Base-by-base conservation (phyloP, 1,284 basidiomycete genomes). In the Boletellus deceptivus region DNA sequence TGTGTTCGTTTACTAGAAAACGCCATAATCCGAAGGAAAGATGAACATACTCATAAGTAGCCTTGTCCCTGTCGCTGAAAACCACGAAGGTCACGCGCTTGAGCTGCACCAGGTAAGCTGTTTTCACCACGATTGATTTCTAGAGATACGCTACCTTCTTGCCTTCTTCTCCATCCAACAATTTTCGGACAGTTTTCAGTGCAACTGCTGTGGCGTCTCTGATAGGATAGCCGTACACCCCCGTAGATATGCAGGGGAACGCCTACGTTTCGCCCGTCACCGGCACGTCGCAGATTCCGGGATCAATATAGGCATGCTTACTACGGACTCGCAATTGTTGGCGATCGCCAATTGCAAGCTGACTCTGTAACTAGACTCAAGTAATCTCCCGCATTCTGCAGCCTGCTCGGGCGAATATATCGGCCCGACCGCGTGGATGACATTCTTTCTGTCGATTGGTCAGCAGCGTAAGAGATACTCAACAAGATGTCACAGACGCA, bases 371-470 rank as follows among this genome's bases (percentile, higher is more conserved):
- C 91, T 93, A 14, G 84, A 86, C 6, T 75, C 73, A 3, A 98
- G 78, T 52, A 79, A 74, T 48, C 68, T 57, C 7, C 81, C 81
- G 44, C 79, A 80, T 39, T 69, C 63, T 16, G 79, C 75, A 6
- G 65, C 64, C 11, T 78, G 75, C 3, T 62, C 67, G 1, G 76
- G 49, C 0, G 74, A 75, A 64, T 93, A 96, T 3, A 93, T 69
- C 0, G 93, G 93, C 10, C 95, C 95, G 22, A 97, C 94, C 1
- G 96, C 86, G 63, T 98, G 96, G 17, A 97, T 91, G 50, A 98
- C 76, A 55, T 86, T 77, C 50, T 80, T 82, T 17, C 87, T 79
- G 72, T 59, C 47, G 65, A 11, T 7, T 38, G 8, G 31, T 44
- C 1, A 22, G 17, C 17, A 33, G 11, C 14, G 25, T 47, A 20